Evolutionary conservation across 2,329 filamentous ascomycete genomes (phyloP), one percentile per base, ranked within the genome.

Genomic region (Fusarium sp.): DNA sequence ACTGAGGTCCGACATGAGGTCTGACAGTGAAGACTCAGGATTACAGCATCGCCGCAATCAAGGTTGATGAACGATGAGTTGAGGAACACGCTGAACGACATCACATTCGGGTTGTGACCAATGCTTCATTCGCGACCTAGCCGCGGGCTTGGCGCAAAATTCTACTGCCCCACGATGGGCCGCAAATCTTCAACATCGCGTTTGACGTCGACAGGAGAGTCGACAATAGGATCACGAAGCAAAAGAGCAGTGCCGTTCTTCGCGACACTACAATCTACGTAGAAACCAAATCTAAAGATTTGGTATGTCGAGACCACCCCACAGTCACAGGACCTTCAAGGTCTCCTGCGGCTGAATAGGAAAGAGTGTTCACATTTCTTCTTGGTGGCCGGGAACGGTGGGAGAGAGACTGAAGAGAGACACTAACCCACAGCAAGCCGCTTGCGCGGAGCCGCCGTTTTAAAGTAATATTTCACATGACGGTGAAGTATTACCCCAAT

Each of bases 301-400:
- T 40, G 61, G 70, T 66, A 82, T 87, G 85, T 87, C 80, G 85
- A 79, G 81, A 87, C 81, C 84, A 85, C 85, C 86, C 86, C 86
- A 88, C 86, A 86, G 86, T 84, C 85, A 83, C 81, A 81, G 32
- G 82, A 84, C 86, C 85, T 83, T 73, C 74, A 73, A 78, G 70
- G 81, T 77, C 73, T 77, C 77, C 76, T 70, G 79, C 79, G 85
- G 82, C 86, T 86, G 84, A 64, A 80, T 84, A 82, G 83, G 81
- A 85, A 86, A 86, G 86, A 85, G 85, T 81, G 80, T 79, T 85
- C 82, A 84, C 85, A 52, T 79, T 85, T 83, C 70, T 76, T 88
- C 69, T 85, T 76, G 86, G 85, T 81, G 86, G 86, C 86, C 85
- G 86, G 86, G 86, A 88, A 88, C 86, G 86, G 86, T 87, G 84